Evolutionary conservation across 495 filamentous ascomycete species (phyloP).

Genomic region (Letharia lupina): DNA sequence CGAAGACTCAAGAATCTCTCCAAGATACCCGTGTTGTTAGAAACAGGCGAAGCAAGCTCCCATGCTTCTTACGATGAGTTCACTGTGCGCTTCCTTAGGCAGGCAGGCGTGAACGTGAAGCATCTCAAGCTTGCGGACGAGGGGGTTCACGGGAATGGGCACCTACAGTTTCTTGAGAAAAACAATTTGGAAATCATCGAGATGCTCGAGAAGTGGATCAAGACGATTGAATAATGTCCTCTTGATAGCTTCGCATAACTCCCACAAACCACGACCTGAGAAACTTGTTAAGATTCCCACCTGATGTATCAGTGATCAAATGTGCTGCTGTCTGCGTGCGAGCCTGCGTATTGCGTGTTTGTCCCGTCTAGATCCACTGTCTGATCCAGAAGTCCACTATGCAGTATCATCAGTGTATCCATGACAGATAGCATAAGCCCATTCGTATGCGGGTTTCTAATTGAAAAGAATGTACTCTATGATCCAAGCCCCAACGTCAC

Average conservation of each 20-base stretch:
- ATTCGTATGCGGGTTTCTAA: too few species aligned
- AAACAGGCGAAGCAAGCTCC: conserved; percentile 27
- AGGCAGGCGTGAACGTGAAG: conserved; percentile 25
- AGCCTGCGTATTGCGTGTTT: not conserved
- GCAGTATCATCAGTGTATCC: too few species aligned
- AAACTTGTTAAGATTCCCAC: not conserved
- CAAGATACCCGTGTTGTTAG: conserved; percentile 27
- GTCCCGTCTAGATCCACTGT: too few species aligned
- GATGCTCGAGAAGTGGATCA: conserved; percentile 18
- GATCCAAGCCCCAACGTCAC: too few species aligned
- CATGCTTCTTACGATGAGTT: conserved; percentile 31
- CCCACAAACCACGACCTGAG: not conserved
- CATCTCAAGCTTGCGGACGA: conserved; percentile 22
- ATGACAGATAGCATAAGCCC: too few species aligned
- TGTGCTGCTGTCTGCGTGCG: not conserved
- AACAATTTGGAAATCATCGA: conserved; percentile 27
- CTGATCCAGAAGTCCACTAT: not conserved
- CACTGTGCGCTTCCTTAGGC: conserved; percentile 25
- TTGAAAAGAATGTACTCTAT: too few species aligned
- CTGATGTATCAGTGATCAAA: not conserved
- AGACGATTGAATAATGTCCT: not conserved
- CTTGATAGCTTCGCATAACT: not conserved
- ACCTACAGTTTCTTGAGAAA: conserved; percentile 29
- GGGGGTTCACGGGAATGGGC: conserved; percentile 30
- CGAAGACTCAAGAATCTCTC: conserved; percentile 27